These are phyloP conservation scores for Liriodendron chinense DNA, from an alignment of 164 flowering plant genomes.

Conservation along the genomic window DNA sequence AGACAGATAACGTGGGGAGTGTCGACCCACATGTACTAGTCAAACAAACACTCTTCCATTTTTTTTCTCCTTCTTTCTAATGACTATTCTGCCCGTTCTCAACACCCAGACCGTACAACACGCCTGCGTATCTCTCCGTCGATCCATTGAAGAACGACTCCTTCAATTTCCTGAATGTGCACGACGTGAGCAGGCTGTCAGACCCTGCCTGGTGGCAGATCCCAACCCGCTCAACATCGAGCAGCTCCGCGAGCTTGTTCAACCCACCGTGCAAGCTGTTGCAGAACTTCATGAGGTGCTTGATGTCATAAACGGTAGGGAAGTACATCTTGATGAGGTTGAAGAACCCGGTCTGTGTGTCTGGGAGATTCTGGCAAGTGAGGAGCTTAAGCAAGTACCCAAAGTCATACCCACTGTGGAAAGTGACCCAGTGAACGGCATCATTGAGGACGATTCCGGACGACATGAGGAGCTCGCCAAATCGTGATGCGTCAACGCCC, in stretches of 20 bases:
- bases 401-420: slow-evolving; percentile 40
- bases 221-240: slow-evolving; percentile 60
- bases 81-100: slow-evolving; percentile 34
- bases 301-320: slow-evolving; percentile 57
- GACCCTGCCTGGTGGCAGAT: slow-evolving; percentile 64
- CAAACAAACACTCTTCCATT: slow-evolving; percentile 7
- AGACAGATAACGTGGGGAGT: slow-evolving; percentile 4
- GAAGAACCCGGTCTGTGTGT: slow-evolving; percentile 39
- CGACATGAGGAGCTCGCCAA: slow-evolving; percentile 34
- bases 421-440: slow-evolving; percentile 37
- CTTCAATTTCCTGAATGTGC: slow-evolving; percentile 57
- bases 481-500: slow-evolving; percentile 27
- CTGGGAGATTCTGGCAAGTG: slow-evolving; percentile 44
- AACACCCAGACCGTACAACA: slow-evolving; percentile 50
- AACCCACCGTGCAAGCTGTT: slow-evolving; percentile 62
- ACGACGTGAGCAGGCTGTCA: slow-evolving; percentile 63
- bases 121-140: slow-evolving; percentile 55
- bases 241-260: slow-evolving; percentile 58
- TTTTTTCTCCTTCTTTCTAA: background rate
- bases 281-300: slow-evolving; percentile 61
- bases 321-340: slow-evolving; percentile 44
- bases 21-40: slow-evolving; percentile 17
- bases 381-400: slow-evolving; percentile 56
- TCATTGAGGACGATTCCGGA: slow-evolving; percentile 35
- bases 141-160: slow-evolving; percentile 48